A percentile compares a stretch with the other conserved stretches of the same genome.
phyloP scores from a whole-genome alignment of 345 rosid species.

The Salix koriyanagi region DNA sequence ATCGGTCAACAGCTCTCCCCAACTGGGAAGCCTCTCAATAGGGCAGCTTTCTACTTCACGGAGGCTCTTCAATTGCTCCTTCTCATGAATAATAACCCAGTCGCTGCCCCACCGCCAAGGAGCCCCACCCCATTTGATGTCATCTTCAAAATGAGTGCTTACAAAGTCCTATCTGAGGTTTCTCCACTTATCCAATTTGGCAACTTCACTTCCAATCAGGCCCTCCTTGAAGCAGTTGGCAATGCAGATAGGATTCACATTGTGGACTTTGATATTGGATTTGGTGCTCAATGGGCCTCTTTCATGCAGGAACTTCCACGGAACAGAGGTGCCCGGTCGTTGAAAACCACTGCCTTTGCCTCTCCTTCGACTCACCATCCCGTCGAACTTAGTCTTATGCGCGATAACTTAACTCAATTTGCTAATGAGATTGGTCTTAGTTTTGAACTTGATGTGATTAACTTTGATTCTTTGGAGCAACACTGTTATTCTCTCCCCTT shows the following conservation, averaged over 20 bases:
- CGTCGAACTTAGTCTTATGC: constrained; percentile 45
- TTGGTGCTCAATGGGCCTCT: constrained; percentile 66
- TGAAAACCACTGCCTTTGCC: constrained; percentile 51
- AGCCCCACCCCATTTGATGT: constrained; percentile 39
- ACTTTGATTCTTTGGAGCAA: constrained; percentile 42
- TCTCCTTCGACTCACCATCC: constrained; percentile 48
- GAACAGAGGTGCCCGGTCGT: constrained; percentile 36
- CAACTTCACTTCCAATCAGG: constrained; percentile 56
- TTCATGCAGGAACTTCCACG: constrained; percentile 58
- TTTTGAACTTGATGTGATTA: constrained; percentile 48
- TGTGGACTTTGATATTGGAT: constrained; percentile 53
- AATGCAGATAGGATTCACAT: constrained; percentile 44
- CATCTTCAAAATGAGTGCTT: constrained; percentile 53
- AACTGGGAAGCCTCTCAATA: constrained; percentile 45
- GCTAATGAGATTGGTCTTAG: constrained; percentile 44
- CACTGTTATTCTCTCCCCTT: constrained; percentile 32
- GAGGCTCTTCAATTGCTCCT: constrained; percentile 55
- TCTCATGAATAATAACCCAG: constrained; percentile 31
- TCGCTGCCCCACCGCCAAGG: constrained; percentile 24
- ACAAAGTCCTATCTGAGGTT: constrained; percentile 46
- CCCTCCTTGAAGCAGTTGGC: constrained; percentile 44
- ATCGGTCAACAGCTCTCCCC: constrained; percentile 61
- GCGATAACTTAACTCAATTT: constrained; percentile 43
- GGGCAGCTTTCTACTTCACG: constrained; percentile 60
- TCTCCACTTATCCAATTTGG: constrained; percentile 51